Evolutionary conservation across 345 rosid species (phyloP).

Genomic region (Dipteronia dyeriana): DNA sequence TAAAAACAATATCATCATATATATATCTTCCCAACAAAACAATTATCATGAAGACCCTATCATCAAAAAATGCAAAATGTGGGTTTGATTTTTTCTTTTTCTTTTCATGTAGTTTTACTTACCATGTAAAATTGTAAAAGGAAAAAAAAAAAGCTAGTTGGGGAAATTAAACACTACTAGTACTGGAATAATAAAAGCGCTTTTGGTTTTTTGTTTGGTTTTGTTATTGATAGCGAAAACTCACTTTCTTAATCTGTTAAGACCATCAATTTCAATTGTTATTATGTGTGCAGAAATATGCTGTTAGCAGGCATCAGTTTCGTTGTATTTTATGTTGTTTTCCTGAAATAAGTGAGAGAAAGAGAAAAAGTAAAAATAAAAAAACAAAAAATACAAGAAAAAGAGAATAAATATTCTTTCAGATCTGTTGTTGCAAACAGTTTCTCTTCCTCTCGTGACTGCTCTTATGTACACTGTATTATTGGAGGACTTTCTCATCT

Average conservation of each 20-base stretch:
- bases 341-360: constrained; percentile 16
- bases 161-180: no score
- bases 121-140: not conserved
- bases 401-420: constrained; percentile 43
- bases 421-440: constrained; percentile 31
- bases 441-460: constrained; percentile 41
- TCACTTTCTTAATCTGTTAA: constrained; percentile 27
- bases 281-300: constrained; percentile 41
- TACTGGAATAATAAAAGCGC: not conserved
- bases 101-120: not conserved
- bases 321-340: constrained; percentile 55
- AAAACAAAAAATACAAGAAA: not conserved
- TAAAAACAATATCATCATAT: not conserved
- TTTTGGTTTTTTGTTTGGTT: not conserved
- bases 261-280: constrained; percentile 35
- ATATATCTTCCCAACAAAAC: not conserved
- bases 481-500: constrained; percentile 17
- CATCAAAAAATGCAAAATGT: not conserved
- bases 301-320: constrained; percentile 39
- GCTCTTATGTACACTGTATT: constrained; percentile 34
- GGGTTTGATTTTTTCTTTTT: not conserved
- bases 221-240: constrained; percentile 22
- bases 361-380: not conserved
- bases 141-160: no score
- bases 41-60: constrained; percentile 7